phyloP scores from a whole-genome alignment of 176 grass and related monocot genomes.

The Triticum dicoccoides region DNA sequence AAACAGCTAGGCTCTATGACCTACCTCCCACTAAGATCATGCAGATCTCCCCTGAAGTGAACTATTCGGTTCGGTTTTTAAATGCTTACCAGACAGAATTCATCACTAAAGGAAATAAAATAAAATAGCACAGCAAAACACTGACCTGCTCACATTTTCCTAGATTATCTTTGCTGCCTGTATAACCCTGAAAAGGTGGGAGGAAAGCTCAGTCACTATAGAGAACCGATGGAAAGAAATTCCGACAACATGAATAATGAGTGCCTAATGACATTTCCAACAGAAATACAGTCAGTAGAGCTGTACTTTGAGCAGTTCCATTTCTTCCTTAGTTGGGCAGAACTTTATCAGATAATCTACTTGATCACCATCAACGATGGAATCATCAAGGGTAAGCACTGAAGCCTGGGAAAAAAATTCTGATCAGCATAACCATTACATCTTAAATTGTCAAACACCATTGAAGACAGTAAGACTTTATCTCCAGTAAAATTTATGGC shows the following conservation, averaged over 20 bases:
- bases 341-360: slow-evolving; percentile 93
- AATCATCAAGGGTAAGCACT: slow-evolving; percentile 83
- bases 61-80: background rate
- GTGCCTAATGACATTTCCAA: slow-evolving; percentile 33
- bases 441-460: background rate
- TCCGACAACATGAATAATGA: background rate
- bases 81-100: background rate
- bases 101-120: background rate
- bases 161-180: slow-evolving; percentile 66
- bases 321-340: slow-evolving; percentile 94
- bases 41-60: slow-evolving; percentile 1
- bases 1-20: background rate
- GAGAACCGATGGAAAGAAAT: background rate
- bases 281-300: slow-evolving; percentile 1
- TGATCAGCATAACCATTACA: slow-evolving; percentile 7
- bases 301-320: slow-evolving; percentile 82
- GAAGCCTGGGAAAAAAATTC: slow-evolving; percentile 49
- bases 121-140: slow-evolving; percentile 22
- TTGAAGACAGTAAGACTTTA: background rate
- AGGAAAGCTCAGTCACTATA: slow-evolving; percentile 6
- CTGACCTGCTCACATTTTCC: slow-evolving; percentile 96
- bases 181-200: slow-evolving; percentile 60
- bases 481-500: background rate
- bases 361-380: slow-evolving; percentile 81
- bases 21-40: background rate